A percentile compares a stretch with the other conserved stretches of the same genome.
Conservation (phyloP, 306 rosid genomes). For the Quercus rubra region DNA sequence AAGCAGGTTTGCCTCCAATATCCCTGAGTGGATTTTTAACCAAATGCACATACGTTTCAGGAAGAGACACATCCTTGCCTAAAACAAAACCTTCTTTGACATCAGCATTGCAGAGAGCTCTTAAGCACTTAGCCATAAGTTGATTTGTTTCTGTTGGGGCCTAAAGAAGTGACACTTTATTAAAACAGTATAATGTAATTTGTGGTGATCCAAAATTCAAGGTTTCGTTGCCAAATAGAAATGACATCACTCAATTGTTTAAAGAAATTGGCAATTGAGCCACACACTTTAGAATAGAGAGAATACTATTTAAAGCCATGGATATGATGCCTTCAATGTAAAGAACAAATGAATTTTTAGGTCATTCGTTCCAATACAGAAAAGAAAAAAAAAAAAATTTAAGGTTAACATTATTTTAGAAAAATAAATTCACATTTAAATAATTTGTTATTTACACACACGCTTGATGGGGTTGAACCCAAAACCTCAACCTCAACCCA, state of each 20-base stretch:
- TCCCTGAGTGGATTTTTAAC: slow-evolving; percentile 58
- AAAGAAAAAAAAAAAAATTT: too few species aligned
- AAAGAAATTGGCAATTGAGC: not conserved
- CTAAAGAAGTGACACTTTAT: slow-evolving; percentile 49
- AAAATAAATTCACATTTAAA: too few species aligned
- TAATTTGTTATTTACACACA: not conserved
- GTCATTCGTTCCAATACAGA: too few species aligned
- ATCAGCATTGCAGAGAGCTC: slow-evolving; percentile 96
- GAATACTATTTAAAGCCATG: too few species aligned
- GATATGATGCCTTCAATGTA: too few species aligned
- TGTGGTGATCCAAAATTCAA: not conserved
- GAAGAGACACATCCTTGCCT: slow-evolving; percentile 89
- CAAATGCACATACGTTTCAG: slow-evolving; percentile 65
- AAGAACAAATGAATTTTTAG: too few species aligned
- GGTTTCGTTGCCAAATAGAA: not conserved
- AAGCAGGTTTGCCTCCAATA: slow-evolving; percentile 74
- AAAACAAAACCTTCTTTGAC: slow-evolving; percentile 77
- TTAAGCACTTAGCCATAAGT: slow-evolving; percentile 59
- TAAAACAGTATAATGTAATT: slow-evolving; percentile 17
- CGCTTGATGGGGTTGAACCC: too few species aligned
- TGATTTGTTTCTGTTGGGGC: slow-evolving; percentile 80
- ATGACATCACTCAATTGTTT: not conserved
- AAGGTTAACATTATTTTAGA: too few species aligned
- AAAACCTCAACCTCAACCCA: not conserved
- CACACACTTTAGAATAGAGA: too few species aligned